A percentile compares a stretch with the other conserved stretches of the same genome.
Conservation (phyloP, 148 eudicot genomes). For the Cornus suecica region DNA sequence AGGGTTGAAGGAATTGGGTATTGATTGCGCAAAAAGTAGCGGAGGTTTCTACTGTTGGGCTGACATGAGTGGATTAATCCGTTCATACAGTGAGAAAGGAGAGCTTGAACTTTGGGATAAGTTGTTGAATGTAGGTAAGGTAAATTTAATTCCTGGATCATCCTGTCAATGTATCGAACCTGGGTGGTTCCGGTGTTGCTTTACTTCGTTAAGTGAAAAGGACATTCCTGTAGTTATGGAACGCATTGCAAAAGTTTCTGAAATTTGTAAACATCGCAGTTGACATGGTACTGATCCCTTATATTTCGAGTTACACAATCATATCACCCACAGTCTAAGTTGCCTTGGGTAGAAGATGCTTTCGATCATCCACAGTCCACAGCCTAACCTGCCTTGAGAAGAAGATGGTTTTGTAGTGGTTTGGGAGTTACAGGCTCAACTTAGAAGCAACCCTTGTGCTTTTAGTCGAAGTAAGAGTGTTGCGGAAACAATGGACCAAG, state of each 20-base stretch:
- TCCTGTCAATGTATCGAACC: constrained; percentile 93
- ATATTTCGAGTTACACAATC: constrained; percentile 19
- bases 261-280: constrained; percentile 44
- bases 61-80: constrained; percentile 72
- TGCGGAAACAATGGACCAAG: constrained; percentile 7
- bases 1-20: constrained; percentile 69
- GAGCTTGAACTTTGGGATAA: constrained; percentile 94
- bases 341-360: neutral
- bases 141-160: constrained; percentile 76
- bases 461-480: neutral
- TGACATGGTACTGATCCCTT: constrained; percentile 17
- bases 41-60: constrained; percentile 87
- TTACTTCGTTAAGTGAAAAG: constrained; percentile 50
- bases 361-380: neutral
- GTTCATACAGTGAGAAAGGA: constrained; percentile 84
- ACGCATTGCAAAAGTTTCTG: constrained; percentile 54
- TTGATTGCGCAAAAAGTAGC: constrained; percentile 46
- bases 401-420: neutral
- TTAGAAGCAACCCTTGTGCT: neutral
- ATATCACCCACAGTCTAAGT: constrained; percentile 10
- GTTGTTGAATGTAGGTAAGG: constrained; percentile 68
- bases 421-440: neutral
- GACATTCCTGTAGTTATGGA: constrained; percentile 67
- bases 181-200: constrained; percentile 88
- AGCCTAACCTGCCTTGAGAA: neutral